Evolutionary conservation across 2,329 filamentous ascomycete genomes (phyloP).

Genomic region (Nothopassalora personata): DNA sequence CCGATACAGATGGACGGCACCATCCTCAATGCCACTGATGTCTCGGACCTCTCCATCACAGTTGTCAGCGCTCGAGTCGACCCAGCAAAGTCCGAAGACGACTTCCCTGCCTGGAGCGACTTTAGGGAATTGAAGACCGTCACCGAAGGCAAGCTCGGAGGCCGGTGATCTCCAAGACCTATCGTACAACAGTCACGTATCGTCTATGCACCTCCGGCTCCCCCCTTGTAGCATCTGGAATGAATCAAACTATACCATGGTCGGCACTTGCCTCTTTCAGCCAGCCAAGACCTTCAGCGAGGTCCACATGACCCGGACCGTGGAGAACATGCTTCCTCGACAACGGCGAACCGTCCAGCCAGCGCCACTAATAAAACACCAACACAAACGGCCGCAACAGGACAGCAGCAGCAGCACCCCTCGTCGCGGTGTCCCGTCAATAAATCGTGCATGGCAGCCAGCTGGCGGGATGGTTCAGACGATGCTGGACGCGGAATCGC

Average conservation of each 20-base stretch:
- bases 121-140: constrained; percentile 21
- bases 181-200: background rate
- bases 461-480: background rate
- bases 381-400: background rate
- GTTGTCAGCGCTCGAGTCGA: constrained; percentile 37
- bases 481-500: background rate
- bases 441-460: background rate
- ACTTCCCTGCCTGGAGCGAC: constrained; percentile 37
- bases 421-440: background rate
- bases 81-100: constrained; percentile 30
- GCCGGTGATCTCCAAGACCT: constrained; percentile 10
- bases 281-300: background rate
- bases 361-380: too few species aligned
- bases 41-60: constrained; percentile 36
- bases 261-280: background rate
- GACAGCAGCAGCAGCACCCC: background rate
- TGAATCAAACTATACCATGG: background rate
- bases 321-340: background rate
- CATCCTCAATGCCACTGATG: constrained; percentile 29
- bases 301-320: background rate
- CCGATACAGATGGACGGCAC: constrained; percentile 34
- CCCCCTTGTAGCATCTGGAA: background rate
- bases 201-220: background rate
- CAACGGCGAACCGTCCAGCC: background rate
- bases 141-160: constrained; percentile 21